These are phyloP conservation scores for Immersiella caudata DNA, from an alignment of 495 filamentous ascomycete genomes.

Conservation along the genomic window DNA sequence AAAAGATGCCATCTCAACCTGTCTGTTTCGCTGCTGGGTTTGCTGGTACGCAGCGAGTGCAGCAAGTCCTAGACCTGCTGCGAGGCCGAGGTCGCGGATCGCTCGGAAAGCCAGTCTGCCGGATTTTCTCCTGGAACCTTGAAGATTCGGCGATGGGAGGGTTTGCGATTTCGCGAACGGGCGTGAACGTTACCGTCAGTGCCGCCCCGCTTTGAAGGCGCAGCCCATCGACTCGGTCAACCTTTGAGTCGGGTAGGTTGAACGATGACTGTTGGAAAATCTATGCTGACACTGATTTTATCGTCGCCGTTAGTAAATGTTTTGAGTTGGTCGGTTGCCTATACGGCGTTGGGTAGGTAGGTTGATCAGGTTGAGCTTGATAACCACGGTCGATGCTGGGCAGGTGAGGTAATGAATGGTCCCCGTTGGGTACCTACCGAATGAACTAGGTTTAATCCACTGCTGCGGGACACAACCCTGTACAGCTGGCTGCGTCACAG, in stretches of 20 bases:
- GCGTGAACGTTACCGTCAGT: not conserved
- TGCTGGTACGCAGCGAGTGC: slow-evolving; percentile 50
- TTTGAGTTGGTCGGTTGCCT: not conserved
- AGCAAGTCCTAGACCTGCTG: slow-evolving; percentile 52
- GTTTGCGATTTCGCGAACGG: not conserved
- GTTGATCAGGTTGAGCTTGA: not conserved
- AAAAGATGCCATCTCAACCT: slow-evolving; percentile 43
- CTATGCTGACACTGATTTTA: not conserved
- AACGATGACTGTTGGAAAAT: not conserved
- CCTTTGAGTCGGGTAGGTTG: not conserved
- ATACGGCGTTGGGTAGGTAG: not conserved
- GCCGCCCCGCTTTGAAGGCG: not conserved
- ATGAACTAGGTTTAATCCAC: not conserved
- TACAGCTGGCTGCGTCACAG: not conserved
- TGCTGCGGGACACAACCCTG: not conserved
- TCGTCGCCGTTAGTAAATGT: not conserved
- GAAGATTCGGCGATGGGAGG: not conserved
- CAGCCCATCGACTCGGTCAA: not conserved
- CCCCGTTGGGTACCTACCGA: not conserved
- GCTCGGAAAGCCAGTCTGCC: slow-evolving; percentile 52
- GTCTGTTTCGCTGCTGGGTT: slow-evolving; percentile 37
- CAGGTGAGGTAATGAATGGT: slow-evolving; percentile 6
- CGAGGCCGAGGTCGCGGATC: slow-evolving; percentile 50
- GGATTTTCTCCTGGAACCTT: slow-evolving; percentile 1
- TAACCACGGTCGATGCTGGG: not conserved